Conservation (phyloP, 208 protist species). For the Trichomonas tenax region DNA sequence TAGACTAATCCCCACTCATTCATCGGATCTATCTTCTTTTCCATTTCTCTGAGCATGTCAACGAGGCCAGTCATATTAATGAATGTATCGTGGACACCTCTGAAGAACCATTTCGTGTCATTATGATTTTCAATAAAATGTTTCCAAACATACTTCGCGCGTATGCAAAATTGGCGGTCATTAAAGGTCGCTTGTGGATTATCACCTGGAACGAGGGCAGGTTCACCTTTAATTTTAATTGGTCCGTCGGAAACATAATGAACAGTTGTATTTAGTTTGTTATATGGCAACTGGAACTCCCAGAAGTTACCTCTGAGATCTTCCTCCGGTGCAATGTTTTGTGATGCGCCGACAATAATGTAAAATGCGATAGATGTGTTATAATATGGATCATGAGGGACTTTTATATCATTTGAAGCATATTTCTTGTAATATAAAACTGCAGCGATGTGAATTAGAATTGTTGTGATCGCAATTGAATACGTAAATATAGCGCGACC, state of each 20-base stretch:
- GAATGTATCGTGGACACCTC: neutral
- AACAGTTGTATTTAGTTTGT: neutral
- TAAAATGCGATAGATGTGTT: conserved; percentile 9
- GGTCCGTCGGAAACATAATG: neutral
- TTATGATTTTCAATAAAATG: neutral
- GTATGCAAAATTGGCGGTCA: neutral
- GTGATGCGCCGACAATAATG: neutral
- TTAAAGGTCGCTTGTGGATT: neutral
- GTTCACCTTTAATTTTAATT: neutral
- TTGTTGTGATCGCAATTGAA: too few relatives aligned
- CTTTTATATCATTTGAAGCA: too few relatives aligned
- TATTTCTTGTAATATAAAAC: too few relatives aligned
- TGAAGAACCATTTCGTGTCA: neutral
- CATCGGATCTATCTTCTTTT: neutral
- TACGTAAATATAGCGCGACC: too few relatives aligned
- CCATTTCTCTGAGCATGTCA: neutral
- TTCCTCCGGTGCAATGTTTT: neutral
- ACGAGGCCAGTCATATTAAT: neutral
- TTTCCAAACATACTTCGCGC: neutral
- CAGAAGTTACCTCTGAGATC: neutral
- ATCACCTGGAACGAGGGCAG: neutral
- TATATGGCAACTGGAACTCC: neutral
- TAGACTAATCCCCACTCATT: neutral
- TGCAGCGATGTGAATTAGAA: too few relatives aligned
- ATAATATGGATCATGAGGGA: neutral